Evolutionary conservation across 2,329 filamentous ascomycete genomes (phyloP), one percentile per base, ranked within the genome.

Genomic region (Ramichloridium luteum): DNA sequence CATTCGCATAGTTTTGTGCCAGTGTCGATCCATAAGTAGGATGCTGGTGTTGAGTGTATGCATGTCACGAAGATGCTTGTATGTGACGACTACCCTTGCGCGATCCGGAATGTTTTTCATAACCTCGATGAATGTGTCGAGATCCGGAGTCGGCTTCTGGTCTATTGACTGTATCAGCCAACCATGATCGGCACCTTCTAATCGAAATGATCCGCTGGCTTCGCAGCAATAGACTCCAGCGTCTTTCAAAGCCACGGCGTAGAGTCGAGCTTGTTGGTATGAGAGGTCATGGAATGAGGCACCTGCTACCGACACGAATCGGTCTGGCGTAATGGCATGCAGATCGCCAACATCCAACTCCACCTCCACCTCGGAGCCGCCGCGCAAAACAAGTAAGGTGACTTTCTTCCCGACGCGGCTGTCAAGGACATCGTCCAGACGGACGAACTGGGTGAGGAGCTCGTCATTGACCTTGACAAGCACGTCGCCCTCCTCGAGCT

Each of bases 221-320:
- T 98, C 90, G 51, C 86, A 96, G 37, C 96, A 80, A 53, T 83
- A 98, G 12, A 98, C 85, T 18, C 90, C 90, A 25, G 58, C 51
- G 31, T 58, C 53, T 55, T 85, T 79, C 47, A 85, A 80, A 6
- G 86, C 77, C 36, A 98, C 86, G 18, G 86, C 88, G 55, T 94
- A 96, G 4, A 94, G 70, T 6, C 90, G 77, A n/a, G 90, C 85
- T 59, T 96, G 86, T 54, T 98, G 90, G 56, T 98, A 98, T 1
- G 92, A 98, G 12, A 98, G 66, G 53, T 93, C 75, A 61, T 98
- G 92, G 65, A 98, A 96, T 37, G 85, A 88, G 14, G 78, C 90
- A 13, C 90, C 92, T 25, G 86, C 83, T 26, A 96, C 88, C 4
- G 85, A 83, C 32, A 96, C 81, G 53, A 96, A 98, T 38, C 86